These are phyloP conservation scores for Blastocystis sp. DNA, from an alignment of 352 stramenopile species.

Conservation along the genomic window DNA sequence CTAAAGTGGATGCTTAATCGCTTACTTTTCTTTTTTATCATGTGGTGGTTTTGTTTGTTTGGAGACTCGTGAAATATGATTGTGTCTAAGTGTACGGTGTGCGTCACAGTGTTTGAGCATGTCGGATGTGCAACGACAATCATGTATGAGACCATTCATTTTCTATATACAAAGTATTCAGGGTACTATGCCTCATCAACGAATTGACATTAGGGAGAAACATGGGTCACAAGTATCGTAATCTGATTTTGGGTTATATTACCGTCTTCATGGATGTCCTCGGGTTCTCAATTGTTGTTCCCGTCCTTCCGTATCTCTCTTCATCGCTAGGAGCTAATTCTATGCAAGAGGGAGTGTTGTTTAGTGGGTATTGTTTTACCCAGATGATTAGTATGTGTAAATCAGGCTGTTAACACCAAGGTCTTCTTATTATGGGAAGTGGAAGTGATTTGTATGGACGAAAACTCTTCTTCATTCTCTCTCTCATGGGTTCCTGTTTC, in stretches of 20 bases:
- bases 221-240: neutral
- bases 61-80: neutral
- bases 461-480: slow-evolving; percentile 30
- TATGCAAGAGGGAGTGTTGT: slow-evolving; percentile 8
- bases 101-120: too few species aligned
- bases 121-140: too few species aligned
- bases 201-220: too few species aligned
- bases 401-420: neutral
- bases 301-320: slow-evolving; percentile 29
- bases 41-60: neutral
- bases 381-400: slow-evolving; percentile 24
- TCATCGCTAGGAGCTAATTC: neutral
- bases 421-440: slow-evolving; percentile 36
- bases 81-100: too few species aligned
- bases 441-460: slow-evolving; percentile 49
- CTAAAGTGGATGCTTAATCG: neutral
- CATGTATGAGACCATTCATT: too few species aligned
- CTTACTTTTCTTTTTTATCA: slow-evolving; percentile 5
- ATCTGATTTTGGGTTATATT: slow-evolving; percentile 49
- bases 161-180: too few species aligned
- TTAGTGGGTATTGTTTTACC: slow-evolving; percentile 43
- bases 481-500: slow-evolving; percentile 34
- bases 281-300: slow-evolving; percentile 27
- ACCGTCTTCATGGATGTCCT: slow-evolving; percentile 49
- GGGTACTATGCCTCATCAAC: too few species aligned